Conservation (phyloP, 148 eudicot species). For the Agrostemma githago region DNA sequence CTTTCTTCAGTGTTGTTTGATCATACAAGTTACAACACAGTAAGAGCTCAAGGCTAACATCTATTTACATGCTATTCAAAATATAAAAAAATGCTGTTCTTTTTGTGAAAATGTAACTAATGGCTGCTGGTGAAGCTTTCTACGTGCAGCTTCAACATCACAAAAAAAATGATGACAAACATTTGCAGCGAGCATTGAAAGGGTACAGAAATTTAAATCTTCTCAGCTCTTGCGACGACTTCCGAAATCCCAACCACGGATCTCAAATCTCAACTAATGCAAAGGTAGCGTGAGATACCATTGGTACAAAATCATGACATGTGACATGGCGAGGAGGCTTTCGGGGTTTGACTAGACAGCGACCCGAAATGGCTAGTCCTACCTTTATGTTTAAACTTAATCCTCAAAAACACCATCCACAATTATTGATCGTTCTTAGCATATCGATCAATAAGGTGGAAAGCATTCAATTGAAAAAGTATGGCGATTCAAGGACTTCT, state of each 20-base stretch:
- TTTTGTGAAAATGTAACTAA: neutral
- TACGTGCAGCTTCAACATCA: constrained; percentile 24
- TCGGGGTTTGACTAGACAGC: neutral
- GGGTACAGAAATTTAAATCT: constrained; percentile 5
- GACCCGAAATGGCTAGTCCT: neutral
- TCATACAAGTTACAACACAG: constrained; percentile 5
- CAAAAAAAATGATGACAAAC: constrained; percentile 22
- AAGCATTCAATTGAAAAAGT: constrained; percentile 69
- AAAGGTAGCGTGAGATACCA: neutral
- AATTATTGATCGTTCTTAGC: neutral
- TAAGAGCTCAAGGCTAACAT: constrained; percentile 6
- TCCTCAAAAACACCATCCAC: neutral
- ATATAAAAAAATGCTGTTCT: neutral
- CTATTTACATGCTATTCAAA: constrained; percentile 28
- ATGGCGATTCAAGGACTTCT: constrained; percentile 68
- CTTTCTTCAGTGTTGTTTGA: constrained; percentile 13
- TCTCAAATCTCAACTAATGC: neutral
- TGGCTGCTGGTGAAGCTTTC: constrained; percentile 22
- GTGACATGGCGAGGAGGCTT: neutral
- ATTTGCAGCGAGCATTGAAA: constrained; percentile 9
- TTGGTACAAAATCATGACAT: neutral
- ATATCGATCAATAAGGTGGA: neutral
- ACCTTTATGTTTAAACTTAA: neutral
- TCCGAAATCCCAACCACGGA: neutral
- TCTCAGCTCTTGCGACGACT: neutral